Evolutionary conservation across 2,329 filamentous ascomycete species (phyloP).

Genomic region (Cladophialophora chaetospira): DNA sequence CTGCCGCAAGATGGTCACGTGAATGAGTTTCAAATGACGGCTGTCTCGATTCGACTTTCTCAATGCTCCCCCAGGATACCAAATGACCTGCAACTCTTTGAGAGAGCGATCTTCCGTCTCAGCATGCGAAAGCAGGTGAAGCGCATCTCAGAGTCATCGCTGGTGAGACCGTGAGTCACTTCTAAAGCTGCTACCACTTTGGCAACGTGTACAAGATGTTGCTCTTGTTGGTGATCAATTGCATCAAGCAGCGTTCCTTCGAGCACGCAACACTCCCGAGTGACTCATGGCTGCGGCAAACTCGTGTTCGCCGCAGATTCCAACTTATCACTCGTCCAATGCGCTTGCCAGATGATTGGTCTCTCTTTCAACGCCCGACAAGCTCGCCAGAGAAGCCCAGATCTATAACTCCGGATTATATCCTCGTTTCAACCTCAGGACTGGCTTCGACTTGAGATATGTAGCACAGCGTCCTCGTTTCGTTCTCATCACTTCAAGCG

Average conservation of each 20-base stretch:
- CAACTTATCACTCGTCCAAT: too few species aligned
- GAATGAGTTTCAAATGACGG: neutral
- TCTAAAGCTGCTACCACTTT: neutral
- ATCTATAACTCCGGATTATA: too few species aligned
- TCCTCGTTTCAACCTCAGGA: too few species aligned
- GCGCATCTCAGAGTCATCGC: neutral
- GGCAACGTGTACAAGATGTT: too few species aligned
- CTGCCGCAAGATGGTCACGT: neutral
- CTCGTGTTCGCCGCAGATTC: too few species aligned
- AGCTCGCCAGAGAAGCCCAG: too few species aligned
- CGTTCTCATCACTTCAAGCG: neutral
- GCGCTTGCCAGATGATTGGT: neutral
- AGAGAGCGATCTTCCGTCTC: too few species aligned
- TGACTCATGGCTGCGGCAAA: neutral
- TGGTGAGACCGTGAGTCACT: neutral
- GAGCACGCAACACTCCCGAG: neutral
- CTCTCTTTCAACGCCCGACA: neutral
- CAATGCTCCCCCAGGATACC: neutral
- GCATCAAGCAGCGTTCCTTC: too few species aligned
- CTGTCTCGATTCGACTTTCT: neutral
- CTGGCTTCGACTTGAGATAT: too few species aligned
- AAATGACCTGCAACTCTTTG: too few species aligned
- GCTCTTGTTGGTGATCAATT: too few species aligned
- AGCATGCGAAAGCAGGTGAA: too few species aligned
- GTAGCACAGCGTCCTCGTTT: neutral